Evolutionary conservation across 2,329 filamentous ascomycete genomes (phyloP), one percentile per base, ranked within the genome.

Genomic region (Huntiella moniliformis): DNA sequence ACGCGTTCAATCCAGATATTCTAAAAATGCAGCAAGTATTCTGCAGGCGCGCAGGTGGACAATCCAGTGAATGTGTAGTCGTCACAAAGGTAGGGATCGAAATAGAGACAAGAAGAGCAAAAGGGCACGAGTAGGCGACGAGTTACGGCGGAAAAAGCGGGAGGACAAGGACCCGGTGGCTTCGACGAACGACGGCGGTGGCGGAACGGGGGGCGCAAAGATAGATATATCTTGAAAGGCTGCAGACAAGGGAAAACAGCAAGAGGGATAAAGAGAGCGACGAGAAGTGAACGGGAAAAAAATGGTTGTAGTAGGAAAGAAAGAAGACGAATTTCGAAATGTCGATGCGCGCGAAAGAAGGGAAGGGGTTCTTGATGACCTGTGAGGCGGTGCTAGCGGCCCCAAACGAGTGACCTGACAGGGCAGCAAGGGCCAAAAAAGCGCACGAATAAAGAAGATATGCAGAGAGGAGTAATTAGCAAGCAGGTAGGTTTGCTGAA

Each of bases 231-330:
- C 15, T 31, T 22, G 34, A 32, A 34, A 36, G 47, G n/a, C 33
- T 46, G 32, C 39, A 38, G n/a, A 47, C 44, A 34, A 43, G 50
- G 50, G 45, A 48, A 42, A 17, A 51, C 52, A 28, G 45, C 38
- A 17, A 48, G 38, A 33, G 16, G 36, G 33, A 43, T 40, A 32
- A 37, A 49, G 36, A 46, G 34, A 51, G 39, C 41, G 45, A 45
- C 33, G 38, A 37, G 37, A 47, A 43, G 32, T 10, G 12, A 45
- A n/a, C n/a, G n/a, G n/a, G n/a, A n/a, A n/a, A n/a, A n/a, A 49
- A 39, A 45, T 39, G 28, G 13, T 28, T 11, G 34, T 28, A 34
- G 4, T 28, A 42, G 17, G 40, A 34, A 35, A 33, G 39, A 35
- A 44, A 39, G 40, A 34, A 13, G 13, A 42, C n/a, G 34, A 36